phyloP scores from a whole-genome alignment of 371 early-diverging fungal species.

The Rhizopus delemar region DNA sequence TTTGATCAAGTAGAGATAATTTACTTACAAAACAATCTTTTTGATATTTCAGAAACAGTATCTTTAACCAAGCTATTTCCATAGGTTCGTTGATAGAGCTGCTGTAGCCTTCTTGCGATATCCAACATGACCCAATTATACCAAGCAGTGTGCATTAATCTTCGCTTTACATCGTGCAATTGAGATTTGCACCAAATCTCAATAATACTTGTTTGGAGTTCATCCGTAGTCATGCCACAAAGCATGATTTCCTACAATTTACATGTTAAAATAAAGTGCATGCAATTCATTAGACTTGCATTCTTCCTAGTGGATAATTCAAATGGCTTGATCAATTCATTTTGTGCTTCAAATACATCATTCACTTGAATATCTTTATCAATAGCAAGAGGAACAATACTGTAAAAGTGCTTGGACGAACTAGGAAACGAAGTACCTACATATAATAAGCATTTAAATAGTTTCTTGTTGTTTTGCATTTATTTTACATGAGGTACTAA shows the following conservation, averaged over 20 bases:
- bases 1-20: not conserved
- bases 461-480: not conserved
- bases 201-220: constrained; percentile 1
- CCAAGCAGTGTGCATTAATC: constrained; percentile 1
- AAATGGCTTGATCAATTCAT: constrained; percentile 4
- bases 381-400: not conserved
- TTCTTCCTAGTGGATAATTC: not conserved
- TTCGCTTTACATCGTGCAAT: not conserved
- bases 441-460: not conserved
- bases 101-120: not conserved
- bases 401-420: too few species aligned
- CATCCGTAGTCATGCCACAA: not conserved
- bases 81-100: not conserved
- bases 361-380: not conserved
- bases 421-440: too few species aligned
- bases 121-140: constrained; percentile 10
- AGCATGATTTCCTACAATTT: constrained; percentile 1
- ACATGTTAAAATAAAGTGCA: not conserved
- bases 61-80: not conserved
- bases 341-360: constrained; percentile 3
- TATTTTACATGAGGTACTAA: not conserved
- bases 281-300: not conserved
- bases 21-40: constrained; percentile 6
- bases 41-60: not conserved
- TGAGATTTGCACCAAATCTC: constrained; percentile 6